Conservation (phyloP, 192 early-diverging fungal species). For the Backusella circina region DNA sequence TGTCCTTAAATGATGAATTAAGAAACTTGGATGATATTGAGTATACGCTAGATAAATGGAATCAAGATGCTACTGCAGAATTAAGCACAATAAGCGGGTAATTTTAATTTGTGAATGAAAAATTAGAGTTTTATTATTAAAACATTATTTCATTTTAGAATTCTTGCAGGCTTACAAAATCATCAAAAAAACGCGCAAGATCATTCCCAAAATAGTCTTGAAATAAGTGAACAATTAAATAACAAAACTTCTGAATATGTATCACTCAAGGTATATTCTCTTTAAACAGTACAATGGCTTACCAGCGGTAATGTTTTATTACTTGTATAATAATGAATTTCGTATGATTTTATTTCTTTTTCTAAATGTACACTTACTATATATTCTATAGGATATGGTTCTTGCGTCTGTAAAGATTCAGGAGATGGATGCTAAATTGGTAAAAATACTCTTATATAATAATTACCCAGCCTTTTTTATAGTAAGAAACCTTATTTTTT, state of each 20-base stretch:
- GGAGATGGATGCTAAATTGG: not conserved
- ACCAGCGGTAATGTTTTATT: not conserved
- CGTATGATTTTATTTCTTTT: not conserved
- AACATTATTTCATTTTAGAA: not conserved
- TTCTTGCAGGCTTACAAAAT: not conserved
- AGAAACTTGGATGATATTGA: not conserved
- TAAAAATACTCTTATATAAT: not conserved
- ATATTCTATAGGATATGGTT: not conserved
- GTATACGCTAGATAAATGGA: not conserved
- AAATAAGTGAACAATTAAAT: not conserved
- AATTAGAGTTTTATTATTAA: not conserved
- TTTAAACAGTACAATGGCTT: not conserved
- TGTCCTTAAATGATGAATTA: not conserved
- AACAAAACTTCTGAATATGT: not conserved
- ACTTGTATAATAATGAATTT: too few relatives aligned
- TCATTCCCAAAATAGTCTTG: not conserved
- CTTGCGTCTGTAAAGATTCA: not conserved
- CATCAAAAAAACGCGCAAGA: not conserved
- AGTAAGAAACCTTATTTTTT: not conserved
- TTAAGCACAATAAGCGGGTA: not conserved
- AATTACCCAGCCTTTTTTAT: not conserved
- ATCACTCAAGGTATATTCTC: not conserved
- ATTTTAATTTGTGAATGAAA: not conserved
- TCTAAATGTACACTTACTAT: not conserved
- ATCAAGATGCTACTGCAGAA: not conserved